Base-by-base conservation (phyloP, 1,284 basidiomycete genomes). In the Fistulinella staudtii region DNA sequence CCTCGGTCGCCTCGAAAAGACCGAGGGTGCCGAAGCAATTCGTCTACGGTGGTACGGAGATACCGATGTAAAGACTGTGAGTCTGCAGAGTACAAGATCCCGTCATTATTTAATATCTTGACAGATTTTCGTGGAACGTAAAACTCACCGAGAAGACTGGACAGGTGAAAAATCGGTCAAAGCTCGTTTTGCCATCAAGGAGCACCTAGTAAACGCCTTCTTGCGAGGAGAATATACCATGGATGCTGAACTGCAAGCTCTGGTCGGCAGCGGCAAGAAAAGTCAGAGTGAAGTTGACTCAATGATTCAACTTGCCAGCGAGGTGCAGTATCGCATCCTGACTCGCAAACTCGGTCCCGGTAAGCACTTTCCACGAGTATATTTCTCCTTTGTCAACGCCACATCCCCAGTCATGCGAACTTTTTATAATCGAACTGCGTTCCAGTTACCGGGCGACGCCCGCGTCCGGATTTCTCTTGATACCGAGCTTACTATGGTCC, bases 161-260 rank as follows among this genome's bases (percentile, higher is more conserved):
- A 99, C 96, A 0, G 95, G 95, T 25, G 95, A 99, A 68, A 99
- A 98, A 70, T 95, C 91, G 14, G 95, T 99, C 64, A 99, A 99
- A 70, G 92, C 95, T 23, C 91, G 95, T 8, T 98, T 99, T 72
- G 86, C 93, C 1, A 88, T 99, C 69, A 95, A 96, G 67, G 95
- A 98, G 66, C 85, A 93, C 54, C 82, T 92, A 47, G 87, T 98
- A 57, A 97, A 98, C 63, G 85, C 89, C 21, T 99, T 92, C 74
- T 72, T 97, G 45, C 74, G 75, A 21, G 95, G 95, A 22, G 85
- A 91, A 58, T 89, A 96, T 68, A 95, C 82, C 27, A 91, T 97
- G 79, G 93, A 98, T 63, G 89, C 80, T 24, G 94, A 97, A 55
- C 93, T 98, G 66, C 89, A 95, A 64, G 83, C 82, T 43, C 72